These are phyloP conservation scores for Thuja plicata DNA, from an alignment of 83 land plant genomes.

Conservation along the genomic window DNA sequence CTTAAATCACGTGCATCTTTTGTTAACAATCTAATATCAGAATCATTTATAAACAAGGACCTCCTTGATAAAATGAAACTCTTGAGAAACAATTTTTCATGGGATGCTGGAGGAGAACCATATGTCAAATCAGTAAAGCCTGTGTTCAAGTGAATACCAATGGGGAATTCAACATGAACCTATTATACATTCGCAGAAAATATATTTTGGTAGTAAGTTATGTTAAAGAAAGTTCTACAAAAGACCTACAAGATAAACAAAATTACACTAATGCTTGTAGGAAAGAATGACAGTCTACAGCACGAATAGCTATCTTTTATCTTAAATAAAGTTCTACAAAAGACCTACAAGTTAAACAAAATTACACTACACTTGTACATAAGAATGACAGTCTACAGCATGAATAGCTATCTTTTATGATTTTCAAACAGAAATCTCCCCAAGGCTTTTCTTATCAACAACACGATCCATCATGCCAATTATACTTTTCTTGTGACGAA, in stretches of 20 bases:
- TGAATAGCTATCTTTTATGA: not conserved
- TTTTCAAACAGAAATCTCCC: not conserved
- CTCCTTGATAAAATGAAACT: not conserved
- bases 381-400: not conserved
- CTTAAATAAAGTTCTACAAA: not conserved
- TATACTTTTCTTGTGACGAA: constrained; percentile 70
- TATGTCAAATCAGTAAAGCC: not conserved
- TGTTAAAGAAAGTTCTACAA: not conserved
- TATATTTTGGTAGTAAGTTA: not conserved
- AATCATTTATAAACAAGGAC: not conserved
- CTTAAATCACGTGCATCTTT: not conserved
- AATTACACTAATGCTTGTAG: not conserved
- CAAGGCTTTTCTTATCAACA: not conserved
- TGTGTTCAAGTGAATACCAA: not conserved
- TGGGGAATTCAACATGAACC: not conserved
- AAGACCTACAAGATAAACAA: not conserved
- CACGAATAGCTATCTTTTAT: not conserved
- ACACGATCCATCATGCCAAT: constrained; percentile 32
- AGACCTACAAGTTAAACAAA: not conserved
- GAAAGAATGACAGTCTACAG: not conserved
- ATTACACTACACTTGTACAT: not conserved
- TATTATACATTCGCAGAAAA: not conserved
- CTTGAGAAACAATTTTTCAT: not conserved
- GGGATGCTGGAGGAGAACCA: not conserved
- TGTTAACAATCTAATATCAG: not conserved